Percentiles rank a stretch among this genome's conserved stretches.
Evolutionary conservation across 768 basidiomycete species (phyloP).

Genomic region (Xanthoconium purpureum): DNA sequence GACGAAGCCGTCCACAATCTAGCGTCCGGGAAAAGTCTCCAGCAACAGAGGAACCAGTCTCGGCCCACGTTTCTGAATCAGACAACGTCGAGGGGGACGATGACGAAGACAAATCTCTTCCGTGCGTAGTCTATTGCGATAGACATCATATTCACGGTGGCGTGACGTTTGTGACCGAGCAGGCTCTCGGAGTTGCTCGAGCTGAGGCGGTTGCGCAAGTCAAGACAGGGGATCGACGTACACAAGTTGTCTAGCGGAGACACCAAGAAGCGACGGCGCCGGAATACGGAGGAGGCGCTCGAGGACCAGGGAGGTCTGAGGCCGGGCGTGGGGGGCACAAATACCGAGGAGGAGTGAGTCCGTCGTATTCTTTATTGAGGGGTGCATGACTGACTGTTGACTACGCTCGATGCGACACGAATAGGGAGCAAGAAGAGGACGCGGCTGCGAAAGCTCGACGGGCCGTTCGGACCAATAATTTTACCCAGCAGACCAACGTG

Average conservation of each 20-base stretch:
- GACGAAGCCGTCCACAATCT: slow-evolving; percentile 64
- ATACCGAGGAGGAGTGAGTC: slow-evolving; percentile 48
- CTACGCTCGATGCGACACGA: not conserved
- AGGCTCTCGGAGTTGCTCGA: slow-evolving; percentile 85
- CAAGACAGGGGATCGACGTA: slow-evolving; percentile 81
- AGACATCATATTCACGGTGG: not conserved
- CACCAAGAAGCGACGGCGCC: slow-evolving; percentile 65
- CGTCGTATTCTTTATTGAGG: not conserved
- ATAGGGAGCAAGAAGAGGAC: slow-evolving; percentile 61
- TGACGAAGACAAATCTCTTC: slow-evolving; percentile 39
- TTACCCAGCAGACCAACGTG: slow-evolving; percentile 95
- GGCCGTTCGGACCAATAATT: slow-evolving; percentile 83
- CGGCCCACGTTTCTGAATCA: slow-evolving; percentile 5
- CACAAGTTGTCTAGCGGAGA: slow-evolving; percentile 85
- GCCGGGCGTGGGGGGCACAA: slow-evolving; percentile 40
- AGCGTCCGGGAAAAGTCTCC: slow-evolving; percentile 50
- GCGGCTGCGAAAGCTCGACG: slow-evolving; percentile 69
- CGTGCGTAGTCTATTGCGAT: slow-evolving; percentile 40
- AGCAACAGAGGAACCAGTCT: slow-evolving; percentile 23
- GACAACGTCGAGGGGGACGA: slow-evolving; percentile 28
- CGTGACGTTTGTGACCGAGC: not conserved
- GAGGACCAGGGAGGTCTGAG: slow-evolving; percentile 58
- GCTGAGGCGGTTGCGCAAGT: slow-evolving; percentile 69
- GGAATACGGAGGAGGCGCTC: slow-evolving; percentile 37
- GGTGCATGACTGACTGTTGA: too few species aligned